Base-by-base conservation (phyloP, 371 early-diverging fungal species). In the Chytridium lagenaria region DNA sequence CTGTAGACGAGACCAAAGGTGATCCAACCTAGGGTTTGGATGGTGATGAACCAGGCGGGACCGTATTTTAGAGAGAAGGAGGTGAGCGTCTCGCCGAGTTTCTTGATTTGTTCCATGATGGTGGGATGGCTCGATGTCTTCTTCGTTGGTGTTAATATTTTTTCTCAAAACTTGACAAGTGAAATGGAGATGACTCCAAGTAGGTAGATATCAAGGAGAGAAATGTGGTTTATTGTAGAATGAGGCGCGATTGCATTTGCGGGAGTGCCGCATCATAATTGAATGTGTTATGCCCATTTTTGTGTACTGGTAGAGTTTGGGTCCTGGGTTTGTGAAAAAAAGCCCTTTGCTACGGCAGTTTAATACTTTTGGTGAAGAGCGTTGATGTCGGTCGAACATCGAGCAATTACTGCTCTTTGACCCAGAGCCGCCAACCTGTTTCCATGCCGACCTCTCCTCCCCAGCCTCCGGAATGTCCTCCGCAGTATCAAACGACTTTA, bases 1-100 rank as follows among this genome's bases (percentile, higher is more conserved):
- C 7, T 10, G 26, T 57, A 57, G 7, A 57, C 5, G 10, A 30
- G 5, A 7, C 22, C 30, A 30, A 57, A 57, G 26, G 57, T 15
- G 57, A 57, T 30, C 57, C 57, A 57, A 23, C 57, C 57, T 12
- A 44, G 44, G 19, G 44, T 44, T 19, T 44, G 57, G 26, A 57
- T 57, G 57, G 26, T 30, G 57, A 57, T 57, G 57, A 57, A 15
- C 57, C 57, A 57, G 15, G 57, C 57, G 26, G 57, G 26, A 7
- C 26, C 22, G 26, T 57, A 57, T 30, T 57, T 57, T 23, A 30
- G 10, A 7, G 57, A 57, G 57, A 57, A 57, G 15, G 22, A 22
- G 7, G 57, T 7, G 23, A 57, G 7, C 57, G 7, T 57, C 44
- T 44, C 44, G 7, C 44, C 44, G 12, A 44, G 44, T 44, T 19